A percentile compares a stretch with the other conserved stretches of the same genome.
phyloP scores from a whole-genome alignment of 495 filamentous ascomycete species.

The Venustampulla echinocandica region DNA sequence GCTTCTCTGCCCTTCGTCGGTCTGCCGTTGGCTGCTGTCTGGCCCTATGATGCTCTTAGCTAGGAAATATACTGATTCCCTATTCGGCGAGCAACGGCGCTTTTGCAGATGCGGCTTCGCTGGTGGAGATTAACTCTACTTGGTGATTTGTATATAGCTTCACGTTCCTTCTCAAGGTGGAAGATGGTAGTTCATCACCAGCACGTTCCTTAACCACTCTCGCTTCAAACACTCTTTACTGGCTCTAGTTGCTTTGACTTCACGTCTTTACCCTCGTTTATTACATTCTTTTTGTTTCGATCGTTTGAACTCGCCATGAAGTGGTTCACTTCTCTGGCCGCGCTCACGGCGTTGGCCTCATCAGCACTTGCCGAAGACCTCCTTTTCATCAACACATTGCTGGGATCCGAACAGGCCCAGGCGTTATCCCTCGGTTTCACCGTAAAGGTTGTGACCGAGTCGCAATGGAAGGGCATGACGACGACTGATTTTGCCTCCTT shows the following conservation, averaged over 20 bases:
- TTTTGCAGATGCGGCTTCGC: too few relatives aligned
- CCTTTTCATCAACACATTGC: conserved; percentile 26
- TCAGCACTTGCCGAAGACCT: conserved; percentile 24
- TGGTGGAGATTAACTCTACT: neutral
- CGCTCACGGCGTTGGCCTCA: conserved; percentile 3
- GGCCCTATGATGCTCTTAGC: too few relatives aligned
- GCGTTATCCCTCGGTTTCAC: conserved; percentile 25
- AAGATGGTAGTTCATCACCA: neutral
- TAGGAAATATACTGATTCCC: too few relatives aligned
- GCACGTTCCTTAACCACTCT: neutral
- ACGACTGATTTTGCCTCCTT: conserved; percentile 30
- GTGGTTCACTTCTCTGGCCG: conserved; percentile 7
- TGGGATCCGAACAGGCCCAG: conserved; percentile 23
- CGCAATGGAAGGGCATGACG: conserved; percentile 28
- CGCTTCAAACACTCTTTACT: conserved; percentile 1
- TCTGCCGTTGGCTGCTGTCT: too few relatives aligned
- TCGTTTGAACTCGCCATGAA: neutral
- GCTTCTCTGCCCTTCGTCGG: too few relatives aligned
- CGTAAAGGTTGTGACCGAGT: conserved; percentile 26
- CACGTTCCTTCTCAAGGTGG: neutral
- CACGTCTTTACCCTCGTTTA: neutral
- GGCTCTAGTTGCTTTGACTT: neutral
- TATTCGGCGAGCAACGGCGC: too few relatives aligned
- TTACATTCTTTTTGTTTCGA: neutral
- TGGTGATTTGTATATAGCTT: conserved; percentile 1